These are phyloP conservation scores for Fonsecaea pedrosoi DNA, from an alignment of 2,329 filamentous ascomycete genomes.

Conservation along the genomic window DNA sequence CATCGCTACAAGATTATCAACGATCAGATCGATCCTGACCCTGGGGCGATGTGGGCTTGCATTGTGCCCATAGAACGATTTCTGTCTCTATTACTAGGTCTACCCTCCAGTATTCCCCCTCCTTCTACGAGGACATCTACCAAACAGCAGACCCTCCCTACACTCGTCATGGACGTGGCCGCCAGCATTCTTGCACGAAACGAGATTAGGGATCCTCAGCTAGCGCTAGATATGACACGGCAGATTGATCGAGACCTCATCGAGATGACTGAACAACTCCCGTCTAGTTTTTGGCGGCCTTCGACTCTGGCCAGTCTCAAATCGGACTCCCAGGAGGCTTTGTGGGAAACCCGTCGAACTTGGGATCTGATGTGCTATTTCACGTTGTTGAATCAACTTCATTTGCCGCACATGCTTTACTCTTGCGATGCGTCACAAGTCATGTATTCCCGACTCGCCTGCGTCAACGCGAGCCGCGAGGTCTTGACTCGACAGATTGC, in stretches of 20 bases:
- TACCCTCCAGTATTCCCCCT: constrained; percentile 40
- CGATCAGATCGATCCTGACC: constrained; percentile 35
- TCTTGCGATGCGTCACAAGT: constrained; percentile 29
- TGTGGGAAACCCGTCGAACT: constrained; percentile 46
- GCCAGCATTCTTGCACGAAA: constrained; percentile 59
- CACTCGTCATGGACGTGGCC: constrained; percentile 41
- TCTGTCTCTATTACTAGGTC: constrained; percentile 51
- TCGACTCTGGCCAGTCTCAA: constrained; percentile 34
- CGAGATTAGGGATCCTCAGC: constrained; percentile 39
- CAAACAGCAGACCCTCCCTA: not conserved
- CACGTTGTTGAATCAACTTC: constrained; percentile 59
- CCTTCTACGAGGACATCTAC: not conserved
- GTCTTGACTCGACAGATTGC: constrained; percentile 48
- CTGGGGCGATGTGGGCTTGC: constrained; percentile 49
- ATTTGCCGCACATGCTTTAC: constrained; percentile 63
- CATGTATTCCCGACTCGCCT: constrained; percentile 57
- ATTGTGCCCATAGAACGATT: constrained; percentile 49
- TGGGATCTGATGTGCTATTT: constrained; percentile 61
- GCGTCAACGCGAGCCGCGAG: constrained; percentile 59
- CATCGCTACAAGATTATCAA: constrained; percentile 41
- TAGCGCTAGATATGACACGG: constrained; percentile 54
- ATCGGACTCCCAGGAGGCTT: constrained; percentile 30
- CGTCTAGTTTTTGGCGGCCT: constrained; percentile 58
- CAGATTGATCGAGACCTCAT: constrained; percentile 56
- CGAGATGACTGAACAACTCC: constrained; percentile 51